phyloP scores from a whole-genome alignment of 768 basidiomycete species.

The Mycena chlorophos region DNA sequence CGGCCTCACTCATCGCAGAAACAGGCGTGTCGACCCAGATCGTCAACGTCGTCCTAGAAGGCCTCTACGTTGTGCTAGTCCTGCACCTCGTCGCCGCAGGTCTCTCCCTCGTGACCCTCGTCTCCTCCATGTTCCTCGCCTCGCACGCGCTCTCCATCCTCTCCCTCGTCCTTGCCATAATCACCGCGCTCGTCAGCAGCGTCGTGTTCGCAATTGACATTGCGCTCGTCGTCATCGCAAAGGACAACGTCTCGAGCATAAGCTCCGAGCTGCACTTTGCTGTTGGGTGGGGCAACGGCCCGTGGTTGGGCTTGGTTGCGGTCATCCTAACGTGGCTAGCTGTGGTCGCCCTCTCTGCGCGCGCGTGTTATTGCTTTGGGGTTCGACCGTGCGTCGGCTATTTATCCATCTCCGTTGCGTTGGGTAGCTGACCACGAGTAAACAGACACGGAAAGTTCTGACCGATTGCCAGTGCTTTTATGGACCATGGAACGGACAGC shows the following conservation, averaged over 20 bases:
- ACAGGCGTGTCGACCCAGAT: slow-evolving; percentile 48
- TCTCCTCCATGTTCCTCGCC: slow-evolving; percentile 59
- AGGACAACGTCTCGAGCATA: slow-evolving; percentile 41
- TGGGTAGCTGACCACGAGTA: neutral
- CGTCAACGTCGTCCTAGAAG: slow-evolving; percentile 48
- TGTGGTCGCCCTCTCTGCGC: slow-evolving; percentile 59
- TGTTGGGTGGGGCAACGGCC: slow-evolving; percentile 62
- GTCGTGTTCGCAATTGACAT: slow-evolving; percentile 64
- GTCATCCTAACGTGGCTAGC: slow-evolving; percentile 59
- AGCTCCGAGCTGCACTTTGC: slow-evolving; percentile 39
- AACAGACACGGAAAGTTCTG: slow-evolving; percentile 17
- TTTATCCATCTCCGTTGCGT: neutral
- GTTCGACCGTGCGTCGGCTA: slow-evolving; percentile 42
- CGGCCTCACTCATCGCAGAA: slow-evolving; percentile 40
- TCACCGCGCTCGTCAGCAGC: slow-evolving; percentile 54
- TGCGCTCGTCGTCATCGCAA: slow-evolving; percentile 56
- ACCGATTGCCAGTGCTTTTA: too few species aligned
- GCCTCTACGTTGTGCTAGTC: slow-evolving; percentile 55
- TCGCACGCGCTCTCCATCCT: slow-evolving; percentile 57
- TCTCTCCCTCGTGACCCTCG: slow-evolving; percentile 53
- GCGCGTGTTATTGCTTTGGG: slow-evolving; percentile 70
- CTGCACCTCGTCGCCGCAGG: slow-evolving; percentile 69
- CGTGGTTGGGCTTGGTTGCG: slow-evolving; percentile 70
- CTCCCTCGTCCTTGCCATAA: slow-evolving; percentile 56
- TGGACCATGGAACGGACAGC: too few species aligned